phyloP scores from a whole-genome alignment of 371 early-diverging fungal genomes.

The Rhizopus sp. region DNA sequence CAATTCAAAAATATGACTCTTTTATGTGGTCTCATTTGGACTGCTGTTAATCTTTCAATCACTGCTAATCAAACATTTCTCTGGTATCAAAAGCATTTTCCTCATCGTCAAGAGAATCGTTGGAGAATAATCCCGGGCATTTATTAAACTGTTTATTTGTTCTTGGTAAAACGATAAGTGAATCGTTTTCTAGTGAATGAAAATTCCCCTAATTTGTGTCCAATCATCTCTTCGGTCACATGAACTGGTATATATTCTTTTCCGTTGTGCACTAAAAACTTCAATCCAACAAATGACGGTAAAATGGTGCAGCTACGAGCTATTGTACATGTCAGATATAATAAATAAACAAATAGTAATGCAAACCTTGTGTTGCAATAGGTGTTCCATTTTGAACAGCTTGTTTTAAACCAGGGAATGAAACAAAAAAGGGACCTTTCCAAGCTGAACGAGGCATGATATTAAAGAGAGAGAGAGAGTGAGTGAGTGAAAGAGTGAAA shows the following conservation, averaged over 20 bases:
- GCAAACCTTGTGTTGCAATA: constrained; percentile 55
- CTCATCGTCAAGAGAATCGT: constrained; percentile 22
- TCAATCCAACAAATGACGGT: constrained; percentile 89
- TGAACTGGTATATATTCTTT: constrained; percentile 85
- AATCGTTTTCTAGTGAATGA: constrained; percentile 89
- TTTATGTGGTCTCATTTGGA: constrained; percentile 57
- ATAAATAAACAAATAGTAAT: not conserved
- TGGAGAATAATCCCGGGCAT: constrained; percentile 47
- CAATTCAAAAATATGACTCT: constrained; percentile 32
- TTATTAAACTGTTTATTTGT: constrained; percentile 63
- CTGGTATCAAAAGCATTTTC: constrained; percentile 61
- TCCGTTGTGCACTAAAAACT: constrained; percentile 95
- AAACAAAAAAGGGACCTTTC: constrained; percentile 94
- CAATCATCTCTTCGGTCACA: constrained; percentile 95
- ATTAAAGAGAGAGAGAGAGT: not conserved
- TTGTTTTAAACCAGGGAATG: constrained; percentile 68
- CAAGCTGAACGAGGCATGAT: constrained; percentile 83
- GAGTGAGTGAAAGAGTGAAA: not conserved
- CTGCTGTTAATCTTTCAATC: constrained; percentile 59
- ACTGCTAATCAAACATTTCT: constrained; percentile 61
- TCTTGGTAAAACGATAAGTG: constrained; percentile 87
- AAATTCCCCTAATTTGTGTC: constrained; percentile 96
- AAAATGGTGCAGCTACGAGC: constrained; percentile 92
- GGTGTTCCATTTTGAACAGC: constrained; percentile 51
- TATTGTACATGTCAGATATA: constrained; percentile 3